phyloP scores from a whole-genome alignment of 495 filamentous ascomycete genomes.

The Neurospora sp. region DNA sequence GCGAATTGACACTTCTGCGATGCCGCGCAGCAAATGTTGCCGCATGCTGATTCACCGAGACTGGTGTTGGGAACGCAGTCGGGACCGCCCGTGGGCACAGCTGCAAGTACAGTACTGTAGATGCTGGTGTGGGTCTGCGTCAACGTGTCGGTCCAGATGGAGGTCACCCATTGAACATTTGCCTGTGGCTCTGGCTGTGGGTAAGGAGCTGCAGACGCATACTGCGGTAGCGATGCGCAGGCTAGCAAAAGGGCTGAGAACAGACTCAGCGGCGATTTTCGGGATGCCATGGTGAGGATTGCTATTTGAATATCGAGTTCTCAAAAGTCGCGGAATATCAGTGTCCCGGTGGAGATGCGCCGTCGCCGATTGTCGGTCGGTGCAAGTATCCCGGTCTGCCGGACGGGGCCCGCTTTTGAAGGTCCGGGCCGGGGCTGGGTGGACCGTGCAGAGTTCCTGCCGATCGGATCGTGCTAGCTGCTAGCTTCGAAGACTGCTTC shows the following conservation, averaged over 20 bases:
- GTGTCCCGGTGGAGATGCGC: constrained; percentile 1
- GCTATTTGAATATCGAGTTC: neutral
- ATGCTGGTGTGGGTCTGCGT: constrained; percentile 55
- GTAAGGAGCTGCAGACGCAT: constrained; percentile 29
- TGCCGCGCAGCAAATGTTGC: constrained; percentile 61
- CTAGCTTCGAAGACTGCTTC: neutral
- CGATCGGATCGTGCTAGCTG: neutral
- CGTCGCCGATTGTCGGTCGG: neutral
- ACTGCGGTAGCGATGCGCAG: constrained; percentile 18
- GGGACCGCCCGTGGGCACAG: constrained; percentile 31
- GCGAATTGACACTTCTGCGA: constrained; percentile 54
- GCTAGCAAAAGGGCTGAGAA: constrained; percentile 20
- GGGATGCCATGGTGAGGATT: constrained; percentile 2
- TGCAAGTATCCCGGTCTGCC: neutral
- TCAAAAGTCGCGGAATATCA: neutral
- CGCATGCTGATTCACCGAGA: constrained; percentile 57
- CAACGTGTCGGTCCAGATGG: constrained; percentile 69
- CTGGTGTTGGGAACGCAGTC: constrained; percentile 44
- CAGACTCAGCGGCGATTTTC: constrained; percentile 7
- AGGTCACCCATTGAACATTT: constrained; percentile 29
- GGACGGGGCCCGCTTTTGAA: neutral
- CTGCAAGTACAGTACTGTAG: constrained; percentile 38
- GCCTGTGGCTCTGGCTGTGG: constrained; percentile 28
- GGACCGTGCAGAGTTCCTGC: neutral
- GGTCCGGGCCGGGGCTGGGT: neutral